Conservation (phyloP, 148 eudicot genomes). For the Bassia scoparia region DNA sequence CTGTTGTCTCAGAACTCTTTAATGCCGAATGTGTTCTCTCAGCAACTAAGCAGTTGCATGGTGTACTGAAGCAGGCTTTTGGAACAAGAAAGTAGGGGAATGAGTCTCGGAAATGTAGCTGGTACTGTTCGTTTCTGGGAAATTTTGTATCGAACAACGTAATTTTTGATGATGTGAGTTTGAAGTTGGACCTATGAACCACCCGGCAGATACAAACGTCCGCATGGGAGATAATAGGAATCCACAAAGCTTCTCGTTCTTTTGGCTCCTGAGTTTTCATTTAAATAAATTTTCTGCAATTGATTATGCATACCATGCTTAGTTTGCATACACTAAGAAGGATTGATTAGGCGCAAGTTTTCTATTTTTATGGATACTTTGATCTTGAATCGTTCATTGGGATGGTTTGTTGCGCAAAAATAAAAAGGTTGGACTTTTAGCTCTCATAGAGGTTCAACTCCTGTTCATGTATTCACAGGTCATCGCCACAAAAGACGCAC, state of each 20-base stretch:
- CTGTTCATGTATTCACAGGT: no score
- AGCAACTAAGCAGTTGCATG: constrained; percentile 54
- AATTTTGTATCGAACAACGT: neutral
- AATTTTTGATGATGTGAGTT: neutral
- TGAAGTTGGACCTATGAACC: neutral
- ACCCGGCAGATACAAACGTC: neutral
- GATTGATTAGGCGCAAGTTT: no score
- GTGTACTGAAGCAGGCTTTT: constrained; percentile 38
- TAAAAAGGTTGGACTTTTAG: neutral
- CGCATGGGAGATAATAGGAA: neutral
- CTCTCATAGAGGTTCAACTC: neutral
- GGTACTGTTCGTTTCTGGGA: neutral
- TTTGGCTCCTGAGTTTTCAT: neutral
- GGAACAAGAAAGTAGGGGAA: constrained; percentile 10
- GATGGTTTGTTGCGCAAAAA: neutral
- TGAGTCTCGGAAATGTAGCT: neutral
- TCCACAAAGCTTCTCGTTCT: neutral
- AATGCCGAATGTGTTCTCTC: constrained; percentile 55
- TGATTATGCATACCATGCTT: neutral
- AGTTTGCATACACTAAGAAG: no score
- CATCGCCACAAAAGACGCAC: no score
- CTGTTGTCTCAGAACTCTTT: constrained; percentile 81
- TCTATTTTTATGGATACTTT: no score
- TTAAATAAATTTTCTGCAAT: neutral
- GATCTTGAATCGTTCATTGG: no score